Base-by-base conservation (phyloP, 768 basidiomycete species). In the Termitomyces sp. region DNA sequence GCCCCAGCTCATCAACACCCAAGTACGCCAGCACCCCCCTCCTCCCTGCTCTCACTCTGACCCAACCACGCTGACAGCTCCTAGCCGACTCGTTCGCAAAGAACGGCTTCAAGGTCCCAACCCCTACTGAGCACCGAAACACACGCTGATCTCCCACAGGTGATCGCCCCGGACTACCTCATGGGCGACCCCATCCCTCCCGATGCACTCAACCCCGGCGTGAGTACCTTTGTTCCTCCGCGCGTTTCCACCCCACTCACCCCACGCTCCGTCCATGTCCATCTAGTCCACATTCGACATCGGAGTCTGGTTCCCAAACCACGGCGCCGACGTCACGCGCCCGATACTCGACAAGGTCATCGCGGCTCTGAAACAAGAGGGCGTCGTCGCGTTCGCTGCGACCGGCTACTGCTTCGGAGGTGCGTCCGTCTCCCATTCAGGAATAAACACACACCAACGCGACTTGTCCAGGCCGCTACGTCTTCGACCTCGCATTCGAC, bases 331-430 rank as follows among this genome's bases (percentile, higher is more conserved):
- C 0, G 40, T 66, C 12, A 82, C 80, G 1, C 81, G 82, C 13
- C 82, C 83, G 1, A 13, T 65, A 3, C 62, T 89, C 30, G 79
- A 89, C 71, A 82, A 79, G 51, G 82, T 87, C 47, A 75, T 88
- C 35, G 70, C 67, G 4, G 81, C 75, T 0, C 78, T 92, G 60
- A 85, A 84, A 67, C 79, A 71, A 35, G 66, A 81, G 61, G 89
- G 88, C 2, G 74, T 91, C 23, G 82, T 75, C 1, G 68, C 68
- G 7, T 79, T 91, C 58, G 87, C 74, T 0, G 83, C 84, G 0
- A 79, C 80, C 5, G 88, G 87, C 3, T 91, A 84, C 75, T 92
- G 90, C 74, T 85, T 81, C 56, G 86, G 87, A 60, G 88, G 83
- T 79, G 60, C 58, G 76, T 67, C 55, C 58, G 76, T 67, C 55